phyloP scores from a whole-genome alignment of 495 filamentous ascomycete species.

The Aspergillus avenaceus region DNA sequence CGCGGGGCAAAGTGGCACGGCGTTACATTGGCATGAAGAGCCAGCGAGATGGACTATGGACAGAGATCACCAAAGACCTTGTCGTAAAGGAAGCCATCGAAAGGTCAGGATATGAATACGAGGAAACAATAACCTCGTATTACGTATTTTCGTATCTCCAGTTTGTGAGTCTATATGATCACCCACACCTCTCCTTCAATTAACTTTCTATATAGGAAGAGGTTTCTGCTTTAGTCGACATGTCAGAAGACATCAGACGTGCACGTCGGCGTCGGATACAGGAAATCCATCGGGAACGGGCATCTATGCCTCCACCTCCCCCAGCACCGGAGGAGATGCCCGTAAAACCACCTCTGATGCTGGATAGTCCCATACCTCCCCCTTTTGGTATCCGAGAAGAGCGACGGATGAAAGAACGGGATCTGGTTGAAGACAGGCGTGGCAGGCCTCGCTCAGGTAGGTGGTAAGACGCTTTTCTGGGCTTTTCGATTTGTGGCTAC shows the following conservation, averaged over 20 bases:
- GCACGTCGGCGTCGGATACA: constrained; percentile 70
- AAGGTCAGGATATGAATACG: constrained; percentile 77
- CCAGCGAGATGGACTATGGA: constrained; percentile 74
- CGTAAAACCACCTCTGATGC: constrained; percentile 6
- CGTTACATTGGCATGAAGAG: constrained; percentile 37
- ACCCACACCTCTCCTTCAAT: constrained; percentile 15
- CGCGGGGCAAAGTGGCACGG: constrained; percentile 32
- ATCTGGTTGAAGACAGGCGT: constrained; percentile 15
- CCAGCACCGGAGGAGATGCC: constrained; percentile 3
- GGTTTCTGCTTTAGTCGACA: constrained; percentile 72
- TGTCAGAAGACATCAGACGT: constrained; percentile 77
- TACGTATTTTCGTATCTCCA: constrained; percentile 89
- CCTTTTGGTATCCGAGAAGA: constrained; percentile 16
- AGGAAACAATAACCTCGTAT: constrained; percentile 85
- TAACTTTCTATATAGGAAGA: constrained; percentile 60
- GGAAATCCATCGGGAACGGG: constrained; percentile 78
- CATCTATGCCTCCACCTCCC: constrained; percentile 33
- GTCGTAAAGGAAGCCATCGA: constrained; percentile 87
- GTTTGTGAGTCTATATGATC: constrained; percentile 59
- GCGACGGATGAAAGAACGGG: constrained; percentile 15
- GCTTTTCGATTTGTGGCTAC: background rate
- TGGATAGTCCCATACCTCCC: constrained; percentile 6
- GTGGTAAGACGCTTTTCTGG: constrained; percentile 7
- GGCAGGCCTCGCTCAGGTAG: constrained; percentile 11
- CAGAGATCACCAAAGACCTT: constrained; percentile 92